phyloP scores from a whole-genome alignment of 2,329 filamentous ascomycete genomes.

The Colletotrichum sp. region DNA sequence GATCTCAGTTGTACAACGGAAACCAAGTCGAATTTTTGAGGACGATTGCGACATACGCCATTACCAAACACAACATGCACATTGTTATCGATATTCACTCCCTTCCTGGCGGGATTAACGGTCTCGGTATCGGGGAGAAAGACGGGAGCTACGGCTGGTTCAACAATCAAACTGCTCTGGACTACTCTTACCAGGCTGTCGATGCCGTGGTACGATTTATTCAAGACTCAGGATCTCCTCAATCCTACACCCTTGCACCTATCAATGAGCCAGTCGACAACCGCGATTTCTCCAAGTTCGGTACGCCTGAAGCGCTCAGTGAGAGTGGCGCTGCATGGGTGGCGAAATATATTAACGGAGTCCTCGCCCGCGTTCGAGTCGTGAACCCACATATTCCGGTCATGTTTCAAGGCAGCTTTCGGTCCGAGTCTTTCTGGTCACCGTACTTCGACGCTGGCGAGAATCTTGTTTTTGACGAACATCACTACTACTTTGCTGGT shows the following conservation, averaged over 20 bases:
- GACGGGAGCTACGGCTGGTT: not conserved
- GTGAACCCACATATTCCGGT: not conserved
- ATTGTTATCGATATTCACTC: not conserved
- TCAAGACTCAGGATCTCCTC: not conserved
- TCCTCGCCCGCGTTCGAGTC: not conserved
- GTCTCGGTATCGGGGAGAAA: not conserved
- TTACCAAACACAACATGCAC: not conserved
- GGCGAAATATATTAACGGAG: not conserved
- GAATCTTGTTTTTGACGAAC: not conserved
- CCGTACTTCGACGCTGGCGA: not conserved
- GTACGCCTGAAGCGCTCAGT: not conserved
- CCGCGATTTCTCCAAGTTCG: not conserved
- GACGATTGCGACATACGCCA: not conserved
- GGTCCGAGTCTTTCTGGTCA: not conserved
- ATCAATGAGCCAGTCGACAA: conserved; percentile 1
- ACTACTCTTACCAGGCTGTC: not conserved
- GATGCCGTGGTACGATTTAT: not conserved
- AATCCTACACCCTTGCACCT: not conserved
- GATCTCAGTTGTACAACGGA: not conserved
- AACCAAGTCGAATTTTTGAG: not conserved
- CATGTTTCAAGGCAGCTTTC: not conserved
- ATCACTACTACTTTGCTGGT: not conserved
- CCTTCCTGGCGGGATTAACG: not conserved
- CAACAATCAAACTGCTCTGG: not conserved
- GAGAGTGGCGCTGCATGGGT: not conserved